phyloP scores from a whole-genome alignment of 2,329 filamentous ascomycete genomes.

The Monilinia aucupariae region DNA sequence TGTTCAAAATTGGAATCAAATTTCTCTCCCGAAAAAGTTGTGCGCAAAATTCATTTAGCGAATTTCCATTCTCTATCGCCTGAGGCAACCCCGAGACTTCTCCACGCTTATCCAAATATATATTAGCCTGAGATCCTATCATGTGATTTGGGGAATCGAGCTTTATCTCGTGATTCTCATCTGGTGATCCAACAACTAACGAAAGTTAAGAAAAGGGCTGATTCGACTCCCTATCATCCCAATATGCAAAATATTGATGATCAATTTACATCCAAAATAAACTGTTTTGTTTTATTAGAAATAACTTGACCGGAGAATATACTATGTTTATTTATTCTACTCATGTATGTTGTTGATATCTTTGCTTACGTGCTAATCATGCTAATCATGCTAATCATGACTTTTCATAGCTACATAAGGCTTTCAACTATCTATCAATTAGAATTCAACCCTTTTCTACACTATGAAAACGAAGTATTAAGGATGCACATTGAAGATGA shows the following conservation, averaged over 20 bases:
- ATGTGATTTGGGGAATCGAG: neutral
- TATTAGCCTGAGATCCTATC: neutral
- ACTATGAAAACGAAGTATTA: neutral
- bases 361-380: neutral
- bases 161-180: too few species aligned
- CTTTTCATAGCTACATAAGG: neutral
- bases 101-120: neutral
- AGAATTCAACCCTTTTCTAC: neutral
- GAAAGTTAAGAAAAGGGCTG: too few species aligned
- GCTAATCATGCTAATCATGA: neutral
- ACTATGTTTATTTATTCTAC: neutral
- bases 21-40: neutral
- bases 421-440: neutral
- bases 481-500: neutral
- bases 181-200: too few species aligned
- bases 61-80: neutral
- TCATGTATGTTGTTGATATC: neutral
- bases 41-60: constrained; percentile 14
- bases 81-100: neutral
- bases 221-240: neutral
- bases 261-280: neutral
- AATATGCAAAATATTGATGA: neutral
- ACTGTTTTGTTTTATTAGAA: neutral
- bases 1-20: neutral
- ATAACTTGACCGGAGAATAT: neutral